phyloP scores from a whole-genome alignment of 2,329 filamentous ascomycete species.

The Pseudopithomyces maydicus region DNA sequence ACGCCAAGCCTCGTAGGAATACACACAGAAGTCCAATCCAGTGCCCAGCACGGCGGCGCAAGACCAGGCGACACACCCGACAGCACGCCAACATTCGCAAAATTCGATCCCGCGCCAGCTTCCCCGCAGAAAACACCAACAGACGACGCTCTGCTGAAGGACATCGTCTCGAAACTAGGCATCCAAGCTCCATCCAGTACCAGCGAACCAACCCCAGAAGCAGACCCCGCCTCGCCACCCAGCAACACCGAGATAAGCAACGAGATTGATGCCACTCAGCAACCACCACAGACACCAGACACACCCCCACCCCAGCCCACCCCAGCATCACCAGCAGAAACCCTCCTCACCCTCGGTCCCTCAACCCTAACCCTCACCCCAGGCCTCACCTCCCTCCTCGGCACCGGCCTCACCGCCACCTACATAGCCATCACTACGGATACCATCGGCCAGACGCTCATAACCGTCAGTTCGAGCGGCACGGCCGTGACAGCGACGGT shows the following conservation, averaged over 20 bases:
- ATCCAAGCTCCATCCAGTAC: not conserved
- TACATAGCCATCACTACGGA: slow-evolving; percentile 31
- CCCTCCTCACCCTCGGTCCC: slow-evolving; percentile 22
- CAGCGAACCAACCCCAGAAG: not conserved
- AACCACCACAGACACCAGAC: not conserved
- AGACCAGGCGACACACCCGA: not conserved
- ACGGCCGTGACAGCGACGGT: slow-evolving; percentile 32
- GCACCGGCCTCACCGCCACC: slow-evolving; percentile 23
- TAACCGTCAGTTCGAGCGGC: slow-evolving; percentile 34
- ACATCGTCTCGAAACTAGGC: not conserved
- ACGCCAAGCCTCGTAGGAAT: slow-evolving; percentile 23
- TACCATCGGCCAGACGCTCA: slow-evolving; percentile 26
- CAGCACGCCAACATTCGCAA: not conserved
- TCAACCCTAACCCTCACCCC: slow-evolving; percentile 29
- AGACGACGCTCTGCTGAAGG: not conserved
- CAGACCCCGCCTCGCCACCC: not conserved
- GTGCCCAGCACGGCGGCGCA: not conserved
- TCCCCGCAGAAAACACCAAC: not conserved
- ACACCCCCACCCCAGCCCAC: not conserved
- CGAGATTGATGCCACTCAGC: too few relatives aligned
- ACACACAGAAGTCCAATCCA: slow-evolving; percentile 15
- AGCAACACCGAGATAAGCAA: too few relatives aligned
- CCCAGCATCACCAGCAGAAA: slow-evolving; percentile 10
- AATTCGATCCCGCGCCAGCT: not conserved
- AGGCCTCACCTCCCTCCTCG: slow-evolving; percentile 33